Evolutionary conservation across 2,329 filamentous ascomycete genomes (phyloP).

Genomic region (Conoideocrella luteorostrata): DNA sequence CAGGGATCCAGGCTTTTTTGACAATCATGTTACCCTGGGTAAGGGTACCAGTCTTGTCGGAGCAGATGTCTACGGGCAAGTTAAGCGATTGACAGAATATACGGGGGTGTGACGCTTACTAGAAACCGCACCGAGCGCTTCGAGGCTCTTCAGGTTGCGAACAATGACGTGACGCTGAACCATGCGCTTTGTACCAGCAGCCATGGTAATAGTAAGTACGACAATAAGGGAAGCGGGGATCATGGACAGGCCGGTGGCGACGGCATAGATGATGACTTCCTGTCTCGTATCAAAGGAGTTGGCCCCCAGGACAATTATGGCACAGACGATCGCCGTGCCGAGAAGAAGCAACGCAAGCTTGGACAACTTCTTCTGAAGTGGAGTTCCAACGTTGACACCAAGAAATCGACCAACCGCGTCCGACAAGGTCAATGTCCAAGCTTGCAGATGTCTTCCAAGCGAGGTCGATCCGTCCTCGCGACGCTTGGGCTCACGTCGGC

Average conservation of each 20-base stretch:
- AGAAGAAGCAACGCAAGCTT: constrained; percentile 65
- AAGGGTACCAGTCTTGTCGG: constrained; percentile 51
- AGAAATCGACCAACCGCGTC: constrained; percentile 39
- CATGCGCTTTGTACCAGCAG: constrained; percentile 49
- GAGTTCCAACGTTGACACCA: constrained; percentile 52
- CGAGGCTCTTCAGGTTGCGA: constrained; percentile 43
- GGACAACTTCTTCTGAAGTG: constrained; percentile 62
- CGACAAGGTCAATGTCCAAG: constrained; percentile 30
- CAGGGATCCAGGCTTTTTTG: constrained; percentile 45
- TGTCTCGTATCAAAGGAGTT: constrained; percentile 32
- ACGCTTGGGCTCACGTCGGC: constrained; percentile 32
- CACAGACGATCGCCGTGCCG: constrained; percentile 45
- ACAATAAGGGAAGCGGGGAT: constrained; percentile 43
- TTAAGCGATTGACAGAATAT: constrained; percentile 13
- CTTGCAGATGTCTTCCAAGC: constrained; percentile 25
- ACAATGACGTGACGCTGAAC: constrained; percentile 46
- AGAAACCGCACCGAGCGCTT: constrained; percentile 49
- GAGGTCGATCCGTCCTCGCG: constrained; percentile 34
- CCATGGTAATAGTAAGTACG: constrained; percentile 55
- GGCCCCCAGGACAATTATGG: constrained; percentile 38
- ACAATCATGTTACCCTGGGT: constrained; percentile 49
- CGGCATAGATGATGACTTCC: constrained; percentile 38
- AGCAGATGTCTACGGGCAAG: constrained; percentile 40
- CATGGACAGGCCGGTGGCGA: constrained; percentile 41
- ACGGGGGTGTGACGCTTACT: constrained; percentile 21